Conservation (phyloP, 2,329 filamentous ascomycete species). For the Paecilomyces variotii region DNA sequence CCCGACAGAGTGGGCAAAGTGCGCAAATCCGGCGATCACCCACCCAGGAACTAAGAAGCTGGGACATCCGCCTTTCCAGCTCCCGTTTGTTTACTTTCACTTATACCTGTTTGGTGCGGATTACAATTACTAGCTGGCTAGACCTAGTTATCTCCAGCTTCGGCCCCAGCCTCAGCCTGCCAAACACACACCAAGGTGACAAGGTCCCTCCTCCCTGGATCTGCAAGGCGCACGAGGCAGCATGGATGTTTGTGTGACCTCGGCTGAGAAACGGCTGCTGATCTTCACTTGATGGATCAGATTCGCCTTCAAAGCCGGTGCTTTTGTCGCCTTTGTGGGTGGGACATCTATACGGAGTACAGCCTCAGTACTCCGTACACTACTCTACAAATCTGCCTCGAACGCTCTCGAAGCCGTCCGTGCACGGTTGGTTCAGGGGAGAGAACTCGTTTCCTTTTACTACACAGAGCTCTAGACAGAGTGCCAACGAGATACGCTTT, state of each 20-base stretch:
- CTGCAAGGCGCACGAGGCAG: background rate
- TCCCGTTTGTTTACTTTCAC: background rate
- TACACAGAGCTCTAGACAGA: background rate
- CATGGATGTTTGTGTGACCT: background rate
- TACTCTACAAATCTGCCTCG: background rate
- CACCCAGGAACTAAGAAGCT: background rate
- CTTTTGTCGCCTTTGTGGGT: background rate
- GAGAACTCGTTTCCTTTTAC: background rate
- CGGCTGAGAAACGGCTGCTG: background rate
- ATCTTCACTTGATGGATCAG: background rate
- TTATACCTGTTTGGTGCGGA: background rate
- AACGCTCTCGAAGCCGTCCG: background rate
- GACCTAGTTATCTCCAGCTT: background rate
- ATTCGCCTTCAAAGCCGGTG: background rate
- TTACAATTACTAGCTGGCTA: background rate
- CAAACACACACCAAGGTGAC: background rate
- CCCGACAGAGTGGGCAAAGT: background rate
- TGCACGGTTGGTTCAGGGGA: background rate
- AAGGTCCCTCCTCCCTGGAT: background rate
- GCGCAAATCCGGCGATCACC: background rate
- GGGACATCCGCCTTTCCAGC: background rate
- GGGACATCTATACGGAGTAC: background rate
- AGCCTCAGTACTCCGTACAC: background rate
- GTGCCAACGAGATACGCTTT: no score
- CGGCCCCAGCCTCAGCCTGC: background rate